Evolutionary conservation across 345 rosid genomes (phyloP).

Genomic region (Aquilaria malaccensis): DNA sequence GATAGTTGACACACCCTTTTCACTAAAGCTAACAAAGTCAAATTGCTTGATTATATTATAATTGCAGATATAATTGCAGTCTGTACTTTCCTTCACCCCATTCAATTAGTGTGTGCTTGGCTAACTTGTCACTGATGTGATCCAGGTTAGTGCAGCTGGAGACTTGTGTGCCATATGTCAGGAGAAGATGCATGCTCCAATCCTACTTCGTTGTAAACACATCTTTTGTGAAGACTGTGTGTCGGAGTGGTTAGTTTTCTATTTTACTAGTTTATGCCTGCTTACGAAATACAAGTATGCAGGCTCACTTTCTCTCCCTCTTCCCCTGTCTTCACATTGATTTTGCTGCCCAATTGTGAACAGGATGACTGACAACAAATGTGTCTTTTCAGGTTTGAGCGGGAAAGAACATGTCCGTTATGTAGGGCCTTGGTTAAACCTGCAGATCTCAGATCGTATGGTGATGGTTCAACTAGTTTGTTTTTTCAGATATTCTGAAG

Average conservation of each 20-base stretch:
- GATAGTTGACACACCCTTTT: too few relatives aligned
- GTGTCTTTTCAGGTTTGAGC: constrained; percentile 74
- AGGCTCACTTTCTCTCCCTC: background rate
- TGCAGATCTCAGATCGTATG: constrained; percentile 87
- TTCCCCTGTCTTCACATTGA: background rate
- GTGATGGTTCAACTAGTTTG: constrained; percentile 96
- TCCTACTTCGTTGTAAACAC: constrained; percentile 93
- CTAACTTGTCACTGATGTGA: constrained; percentile 10
- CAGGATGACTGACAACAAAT: constrained; percentile 3
- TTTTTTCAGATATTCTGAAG: constrained; percentile 82
- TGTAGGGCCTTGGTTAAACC: constrained; percentile 95
- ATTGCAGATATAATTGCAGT: too few relatives aligned
- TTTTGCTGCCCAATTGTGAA: background rate
- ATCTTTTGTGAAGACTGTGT: constrained; percentile 98
- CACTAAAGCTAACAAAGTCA: too few relatives aligned
- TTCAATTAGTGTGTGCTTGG: background rate
- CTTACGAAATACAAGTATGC: background rate
- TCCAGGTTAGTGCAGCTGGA: constrained; percentile 91
- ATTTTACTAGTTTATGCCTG: constrained; percentile 1
- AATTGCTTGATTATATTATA: too few relatives aligned
- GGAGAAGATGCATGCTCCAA: constrained; percentile 97
- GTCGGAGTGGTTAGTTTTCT: constrained; percentile 76
- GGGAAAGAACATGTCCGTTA: constrained; percentile 97
- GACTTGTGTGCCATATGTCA: constrained; percentile 97
- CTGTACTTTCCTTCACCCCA: too few relatives aligned